These are phyloP conservation scores for Debaryomyces sp. DNA, from an alignment of 1,139 yeast species.

Conservation along the genomic window DNA sequence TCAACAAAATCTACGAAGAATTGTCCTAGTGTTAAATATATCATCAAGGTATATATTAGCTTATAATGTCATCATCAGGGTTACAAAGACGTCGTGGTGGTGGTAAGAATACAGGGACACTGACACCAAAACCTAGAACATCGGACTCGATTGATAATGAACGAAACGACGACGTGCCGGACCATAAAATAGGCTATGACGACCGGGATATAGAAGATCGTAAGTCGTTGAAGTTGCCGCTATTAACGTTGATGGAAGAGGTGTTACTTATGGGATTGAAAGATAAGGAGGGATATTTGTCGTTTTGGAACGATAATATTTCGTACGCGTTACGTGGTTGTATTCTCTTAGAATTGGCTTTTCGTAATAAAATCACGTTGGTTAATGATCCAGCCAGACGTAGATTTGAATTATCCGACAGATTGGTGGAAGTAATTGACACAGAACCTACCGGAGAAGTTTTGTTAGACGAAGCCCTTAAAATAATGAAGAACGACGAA, in stretches of 20 bases:
- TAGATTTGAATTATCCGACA: constrained; percentile 83
- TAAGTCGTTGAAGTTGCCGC: constrained; percentile 57
- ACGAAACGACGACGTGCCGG: constrained; percentile 15
- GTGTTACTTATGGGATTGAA: constrained; percentile 89
- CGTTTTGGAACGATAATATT: constrained; percentile 97
- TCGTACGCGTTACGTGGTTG: constrained; percentile 96
- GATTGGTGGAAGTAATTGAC: constrained; percentile 85
- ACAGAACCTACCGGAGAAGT: constrained; percentile 93
- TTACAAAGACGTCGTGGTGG: constrained; percentile 55
- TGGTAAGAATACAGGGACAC: constrained; percentile 20
- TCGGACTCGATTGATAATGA: constrained; percentile 27
- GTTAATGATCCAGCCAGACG: constrained; percentile 94
- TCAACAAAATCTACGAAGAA: not conserved
- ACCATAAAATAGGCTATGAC: constrained; percentile 80
- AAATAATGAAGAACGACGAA: constrained; percentile 84
- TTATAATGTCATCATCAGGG: constrained; percentile 36
- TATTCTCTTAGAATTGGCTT: constrained; percentile 86
- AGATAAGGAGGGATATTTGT: constrained; percentile 92
- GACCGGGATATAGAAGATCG: constrained; percentile 64
- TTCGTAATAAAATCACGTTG: constrained; percentile 85
- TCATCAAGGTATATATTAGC: not conserved
- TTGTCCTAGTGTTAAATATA: not conserved
- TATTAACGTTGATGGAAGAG: constrained; percentile 93
- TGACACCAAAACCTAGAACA: constrained; percentile 13
- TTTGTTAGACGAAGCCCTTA: constrained; percentile 87